Evolutionary conservation across 129 eudicot species (phyloP).

Genomic region (Sambucus nigra): DNA sequence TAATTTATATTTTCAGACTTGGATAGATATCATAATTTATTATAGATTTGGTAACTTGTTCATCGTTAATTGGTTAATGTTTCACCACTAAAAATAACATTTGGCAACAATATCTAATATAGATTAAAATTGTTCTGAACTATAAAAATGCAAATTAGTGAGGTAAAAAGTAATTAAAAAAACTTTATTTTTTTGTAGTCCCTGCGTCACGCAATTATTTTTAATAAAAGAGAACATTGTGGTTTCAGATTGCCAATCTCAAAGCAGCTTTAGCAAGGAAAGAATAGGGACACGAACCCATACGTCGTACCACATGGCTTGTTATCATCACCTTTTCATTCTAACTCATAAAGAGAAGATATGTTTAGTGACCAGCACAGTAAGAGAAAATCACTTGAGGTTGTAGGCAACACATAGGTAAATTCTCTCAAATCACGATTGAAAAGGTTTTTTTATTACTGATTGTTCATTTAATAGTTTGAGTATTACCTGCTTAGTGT

Average conservation of each 20-base stretch:
- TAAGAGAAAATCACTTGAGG: conserved; percentile 63
- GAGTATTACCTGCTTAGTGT: too few relatives aligned
- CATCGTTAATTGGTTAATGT: too few relatives aligned
- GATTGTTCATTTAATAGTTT: background rate
- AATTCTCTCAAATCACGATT: background rate
- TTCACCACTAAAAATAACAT: too few relatives aligned
- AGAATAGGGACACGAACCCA: conserved; percentile 42
- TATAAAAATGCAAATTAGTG: too few relatives aligned
- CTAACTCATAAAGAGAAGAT: conserved; percentile 30
- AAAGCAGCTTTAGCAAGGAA: conserved; percentile 83
- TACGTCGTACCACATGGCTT: conserved; percentile 50
- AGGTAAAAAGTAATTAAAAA: too few relatives aligned
- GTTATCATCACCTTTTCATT: conserved; percentile 45
- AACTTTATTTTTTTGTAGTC: background rate
- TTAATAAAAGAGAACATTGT: background rate
- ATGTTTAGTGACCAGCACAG: conserved; percentile 26
- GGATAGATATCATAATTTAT: too few relatives aligned
- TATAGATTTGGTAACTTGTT: too few relatives aligned
- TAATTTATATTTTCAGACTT: too few relatives aligned
- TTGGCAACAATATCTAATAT: too few relatives aligned
- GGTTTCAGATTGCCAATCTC: conserved; percentile 71
- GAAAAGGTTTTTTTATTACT: background rate
- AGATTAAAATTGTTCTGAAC: too few relatives aligned
- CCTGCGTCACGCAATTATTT: background rate
- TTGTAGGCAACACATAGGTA: conserved; percentile 77